Percentiles rank a stretch among this genome's conserved stretches.
Conservation (phyloP, 2,329 filamentous ascomycete genomes). For the Neofusicoccum cordaticola region DNA sequence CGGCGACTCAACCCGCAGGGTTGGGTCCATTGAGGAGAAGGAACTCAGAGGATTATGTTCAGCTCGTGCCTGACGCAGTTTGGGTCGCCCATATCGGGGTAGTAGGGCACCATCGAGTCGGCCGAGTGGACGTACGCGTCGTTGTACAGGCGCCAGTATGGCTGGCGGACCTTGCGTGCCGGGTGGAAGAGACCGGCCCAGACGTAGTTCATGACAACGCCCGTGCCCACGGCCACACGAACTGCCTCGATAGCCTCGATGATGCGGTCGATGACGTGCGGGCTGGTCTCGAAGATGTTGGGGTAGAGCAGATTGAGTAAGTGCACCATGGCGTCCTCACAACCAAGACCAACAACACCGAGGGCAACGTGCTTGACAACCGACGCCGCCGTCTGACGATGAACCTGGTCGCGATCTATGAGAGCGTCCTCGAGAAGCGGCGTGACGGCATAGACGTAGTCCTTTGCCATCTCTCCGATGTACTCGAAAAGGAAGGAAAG, state of each 20-base stretch:
- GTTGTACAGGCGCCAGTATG: constrained; percentile 97
- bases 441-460: constrained; percentile 98
- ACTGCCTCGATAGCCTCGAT: constrained; percentile 97
- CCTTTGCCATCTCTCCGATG: constrained; percentile 99
- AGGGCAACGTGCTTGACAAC: constrained; percentile 98
- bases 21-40: background rate
- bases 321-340: constrained; percentile 98
- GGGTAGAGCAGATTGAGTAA: constrained; percentile 93
- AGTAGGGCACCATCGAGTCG: constrained; percentile 95
- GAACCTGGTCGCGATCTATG: constrained; percentile 96
- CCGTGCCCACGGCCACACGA: constrained; percentile 86
- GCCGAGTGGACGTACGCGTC: constrained; percentile 91
- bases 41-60: constrained; percentile 70
- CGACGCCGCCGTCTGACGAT: constrained; percentile 91
- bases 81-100: constrained; percentile 81
- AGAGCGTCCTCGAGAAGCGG: constrained; percentile 94
- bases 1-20: background rate
- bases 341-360: constrained; percentile 94
- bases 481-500: constrained; percentile 98
- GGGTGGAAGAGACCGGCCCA: constrained; percentile 98
- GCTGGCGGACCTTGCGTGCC: constrained; percentile 86
- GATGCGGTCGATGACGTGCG: constrained; percentile 96
- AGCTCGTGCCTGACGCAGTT: constrained; percentile 76
- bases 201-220: constrained; percentile 94
- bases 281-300: constrained; percentile 95